A percentile compares a stretch with the other conserved stretches of the same genome.
Evolutionary conservation across 1,139 yeast species (phyloP).

Genomic region (Nematodospora anomalae): DNA sequence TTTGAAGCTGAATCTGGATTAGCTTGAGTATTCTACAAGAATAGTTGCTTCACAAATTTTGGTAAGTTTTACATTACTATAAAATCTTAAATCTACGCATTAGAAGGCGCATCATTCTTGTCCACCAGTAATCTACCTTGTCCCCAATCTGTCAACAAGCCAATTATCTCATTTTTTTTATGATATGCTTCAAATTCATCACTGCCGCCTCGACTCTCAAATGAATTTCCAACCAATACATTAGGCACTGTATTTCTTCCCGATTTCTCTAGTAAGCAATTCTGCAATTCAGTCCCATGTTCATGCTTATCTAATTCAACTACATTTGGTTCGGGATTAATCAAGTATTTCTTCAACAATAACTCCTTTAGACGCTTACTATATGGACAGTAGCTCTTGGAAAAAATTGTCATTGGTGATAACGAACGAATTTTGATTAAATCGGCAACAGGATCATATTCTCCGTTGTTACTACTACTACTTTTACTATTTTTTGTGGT

Average conservation of each 20-base stretch:
- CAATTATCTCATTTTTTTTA: conserved; percentile 50
- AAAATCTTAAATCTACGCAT: conserved; percentile 22
- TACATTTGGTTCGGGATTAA: conserved; percentile 68
- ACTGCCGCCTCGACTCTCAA: conserved; percentile 66
- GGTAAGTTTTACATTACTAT: conserved; percentile 1
- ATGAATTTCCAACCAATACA: conserved; percentile 55
- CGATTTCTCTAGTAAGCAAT: conserved; percentile 53
- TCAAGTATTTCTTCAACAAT: conserved; percentile 60
- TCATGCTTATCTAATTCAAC: conserved; percentile 83
- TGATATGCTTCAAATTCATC: conserved; percentile 76
- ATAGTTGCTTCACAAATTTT: too few relatives aligned
- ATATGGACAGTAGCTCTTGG: conserved; percentile 74
- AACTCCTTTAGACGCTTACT: conserved; percentile 70
- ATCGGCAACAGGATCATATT: conserved; percentile 63
- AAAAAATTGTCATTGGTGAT: conserved; percentile 71
- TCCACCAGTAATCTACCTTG: conserved; percentile 52
- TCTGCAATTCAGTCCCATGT: conserved; percentile 63
- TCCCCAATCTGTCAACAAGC: conserved; percentile 62
- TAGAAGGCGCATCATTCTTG: conserved; percentile 57
- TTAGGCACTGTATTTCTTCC: conserved; percentile 76
- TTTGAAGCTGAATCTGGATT: too few relatives aligned
- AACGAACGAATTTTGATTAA: conserved; percentile 56
- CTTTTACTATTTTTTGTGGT: conserved; percentile 7
- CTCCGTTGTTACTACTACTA: conserved; percentile 14
- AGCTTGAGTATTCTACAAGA: too few relatives aligned